Evolutionary conservation across 2,329 filamentous ascomycete genomes (phyloP).

Genomic region (Fusarium nelsonii): DNA sequence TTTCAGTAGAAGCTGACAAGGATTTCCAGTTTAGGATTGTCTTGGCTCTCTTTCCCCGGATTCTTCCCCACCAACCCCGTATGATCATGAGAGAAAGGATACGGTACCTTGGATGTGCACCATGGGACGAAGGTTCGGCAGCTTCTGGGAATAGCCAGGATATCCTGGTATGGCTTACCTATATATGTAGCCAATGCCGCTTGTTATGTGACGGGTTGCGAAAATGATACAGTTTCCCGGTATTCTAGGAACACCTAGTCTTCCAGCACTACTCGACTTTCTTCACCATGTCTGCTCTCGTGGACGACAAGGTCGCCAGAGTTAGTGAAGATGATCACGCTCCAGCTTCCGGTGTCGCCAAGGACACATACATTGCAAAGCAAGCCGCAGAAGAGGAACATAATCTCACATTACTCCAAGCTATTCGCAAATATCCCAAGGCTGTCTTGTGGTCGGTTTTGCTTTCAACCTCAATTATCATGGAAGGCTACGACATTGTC

Average conservation of each 20-base stretch:
- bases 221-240: not conserved
- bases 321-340: slow-evolving; percentile 35
- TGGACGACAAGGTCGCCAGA: slow-evolving; percentile 34
- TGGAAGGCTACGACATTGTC: slow-evolving; percentile 53
- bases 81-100: not conserved
- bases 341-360: slow-evolving; percentile 6
- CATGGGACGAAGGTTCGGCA: not conserved
- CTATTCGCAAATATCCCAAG: slow-evolving; percentile 31
- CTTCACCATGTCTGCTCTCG: slow-evolving; percentile 6
- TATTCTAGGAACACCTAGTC: too few species aligned
- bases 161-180: not conserved
- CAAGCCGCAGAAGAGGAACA: slow-evolving; percentile 34
- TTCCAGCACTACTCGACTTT: not conserved
- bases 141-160: not conserved
- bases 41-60: slow-evolving; percentile 16
- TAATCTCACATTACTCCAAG: slow-evolving; percentile 29
- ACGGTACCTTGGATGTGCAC: not conserved
- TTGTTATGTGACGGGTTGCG: not conserved
- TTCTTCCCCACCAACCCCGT: slow-evolving; percentile 20
- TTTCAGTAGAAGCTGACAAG: slow-evolving; percentile 9
- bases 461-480: slow-evolving; percentile 52
- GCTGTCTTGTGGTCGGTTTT: slow-evolving; percentile 34
- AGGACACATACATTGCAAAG: slow-evolving; percentile 32
- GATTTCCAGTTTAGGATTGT: not conserved
- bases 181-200: slow-evolving; percentile 22